A percentile compares a stretch with the other conserved stretches of the same genome.
Conservation (phyloP, 1,139 yeast species). For the Taphrina flavorubra region DNA sequence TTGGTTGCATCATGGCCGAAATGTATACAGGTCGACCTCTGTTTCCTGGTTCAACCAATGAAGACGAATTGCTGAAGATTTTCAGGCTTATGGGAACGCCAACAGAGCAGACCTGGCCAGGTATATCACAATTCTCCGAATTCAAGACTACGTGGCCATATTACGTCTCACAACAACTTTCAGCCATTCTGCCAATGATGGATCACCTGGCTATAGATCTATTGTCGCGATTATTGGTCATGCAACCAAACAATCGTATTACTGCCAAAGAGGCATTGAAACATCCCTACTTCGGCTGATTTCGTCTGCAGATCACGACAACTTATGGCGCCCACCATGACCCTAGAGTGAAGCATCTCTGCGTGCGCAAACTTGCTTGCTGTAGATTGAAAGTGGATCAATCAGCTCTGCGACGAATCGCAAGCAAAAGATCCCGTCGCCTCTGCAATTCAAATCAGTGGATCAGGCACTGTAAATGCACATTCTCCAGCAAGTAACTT, state of each 20-base stretch:
- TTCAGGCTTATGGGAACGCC: conserved; percentile 81
- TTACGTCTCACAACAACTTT: conserved; percentile 82
- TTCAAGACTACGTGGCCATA: conserved; percentile 79
- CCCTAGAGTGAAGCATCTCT: too few relatives aligned
- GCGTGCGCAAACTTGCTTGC: too few relatives aligned
- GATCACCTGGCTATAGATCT: conserved; percentile 83
- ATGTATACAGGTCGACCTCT: conserved; percentile 98
- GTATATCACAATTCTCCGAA: conserved; percentile 82
- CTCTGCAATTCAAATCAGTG: too few relatives aligned
- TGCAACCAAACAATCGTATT: conserved; percentile 90
- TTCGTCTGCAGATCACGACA: neutral
- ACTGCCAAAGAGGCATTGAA: conserved; percentile 85
- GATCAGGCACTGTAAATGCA: too few relatives aligned
- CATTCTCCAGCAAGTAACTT: too few relatives aligned
- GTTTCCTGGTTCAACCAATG: conserved; percentile 95
- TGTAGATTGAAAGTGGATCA: too few relatives aligned
- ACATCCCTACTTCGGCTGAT: conserved; percentile 41
- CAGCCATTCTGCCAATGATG: conserved; percentile 72
- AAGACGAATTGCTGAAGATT: conserved; percentile 86
- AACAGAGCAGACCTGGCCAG: conserved; percentile 94
- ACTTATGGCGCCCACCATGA: too few relatives aligned
- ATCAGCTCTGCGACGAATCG: too few relatives aligned
- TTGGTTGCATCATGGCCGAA: conserved; percentile 97
- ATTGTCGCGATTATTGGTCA: conserved; percentile 75
- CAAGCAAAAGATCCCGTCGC: too few relatives aligned